Base-by-base conservation (phyloP, 2,329 filamentous ascomycete species). In the Chalaropsis thielavioides region DNA sequence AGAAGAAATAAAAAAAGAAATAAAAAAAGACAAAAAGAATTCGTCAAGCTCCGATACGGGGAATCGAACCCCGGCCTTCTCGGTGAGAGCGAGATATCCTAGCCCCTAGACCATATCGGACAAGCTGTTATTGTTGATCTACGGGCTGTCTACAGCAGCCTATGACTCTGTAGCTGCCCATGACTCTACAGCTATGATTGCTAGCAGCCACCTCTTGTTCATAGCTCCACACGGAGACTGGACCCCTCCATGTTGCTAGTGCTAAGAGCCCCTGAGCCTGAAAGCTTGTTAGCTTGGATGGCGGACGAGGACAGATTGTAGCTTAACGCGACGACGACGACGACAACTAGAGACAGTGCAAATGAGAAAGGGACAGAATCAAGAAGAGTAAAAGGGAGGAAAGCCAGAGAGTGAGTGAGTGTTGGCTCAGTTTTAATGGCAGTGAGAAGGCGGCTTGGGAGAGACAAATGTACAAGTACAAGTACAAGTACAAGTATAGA, bases 11-110 rank as follows among this genome's bases (percentile, higher is more conserved):
- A 60, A 60, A 31, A 60, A 41, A 60, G 10, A 22, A 41, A 60
- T 2, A 38, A 17, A 60, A 54, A n/a, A 54, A 19, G 22, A 54
- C 4, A 54, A 54, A 54, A 11, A 54, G 11, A 2, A 2, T 24
- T 19, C 7, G 6, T 46, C 13, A 46, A 7, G n/a, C 66, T 69
- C 68, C 68, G 68, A 65, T 67, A 68, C 68, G 63, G 68, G 68
- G 68, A 69, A 69, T 69, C 67, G 68, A 69, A 69, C 68, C 68
- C 68, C 63, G 68, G 68, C 66, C 68, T 68, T 62, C 67, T 65
- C 68, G 68, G 68, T 68, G 46, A 63, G 46, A 58, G 62, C 62
- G 46, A 63, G 44, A 58, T 64, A 60, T 27, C 63, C 43, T 60
- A 41, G 43, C 54, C 63, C 54, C 63, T 64, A 64, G 56, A 64